These are phyloP conservation scores for Cutaneotrichosporon sp. DNA, from an alignment of 1,284 basidiomycete genomes.

Conservation along the genomic window DNA sequence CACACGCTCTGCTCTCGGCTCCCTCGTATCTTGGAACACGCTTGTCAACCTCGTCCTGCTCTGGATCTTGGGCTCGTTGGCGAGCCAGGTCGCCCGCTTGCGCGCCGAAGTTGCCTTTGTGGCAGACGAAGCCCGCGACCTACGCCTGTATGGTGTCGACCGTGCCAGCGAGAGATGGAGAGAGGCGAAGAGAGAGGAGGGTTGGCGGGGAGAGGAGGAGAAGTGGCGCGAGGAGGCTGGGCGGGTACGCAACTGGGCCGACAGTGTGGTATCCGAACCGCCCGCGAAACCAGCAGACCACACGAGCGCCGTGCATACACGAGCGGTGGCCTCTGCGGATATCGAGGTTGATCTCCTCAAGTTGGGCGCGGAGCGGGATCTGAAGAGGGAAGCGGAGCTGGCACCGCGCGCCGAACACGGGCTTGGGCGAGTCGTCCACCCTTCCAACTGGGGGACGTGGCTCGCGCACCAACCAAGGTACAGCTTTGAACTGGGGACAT, in stretches of 20 bases:
- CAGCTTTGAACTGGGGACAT: not conserved
- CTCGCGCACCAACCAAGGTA: slow-evolving; percentile 16
- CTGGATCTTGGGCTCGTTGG: slow-evolving; percentile 39
- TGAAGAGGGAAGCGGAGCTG: not conserved
- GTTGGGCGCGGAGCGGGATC: not conserved
- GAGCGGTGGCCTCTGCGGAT: not conserved
- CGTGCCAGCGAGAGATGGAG: not conserved
- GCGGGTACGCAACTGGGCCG: not conserved
- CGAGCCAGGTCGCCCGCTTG: slow-evolving; percentile 38
- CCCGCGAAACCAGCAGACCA: not conserved
- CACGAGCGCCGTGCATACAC: slow-evolving; percentile 3
- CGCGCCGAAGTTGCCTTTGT: slow-evolving; percentile 43
- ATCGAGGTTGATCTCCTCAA: not conserved
- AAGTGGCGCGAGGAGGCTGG: not conserved
- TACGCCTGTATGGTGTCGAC: slow-evolving; percentile 34
- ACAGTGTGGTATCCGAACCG: not conserved
- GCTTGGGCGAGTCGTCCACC: slow-evolving; percentile 15
- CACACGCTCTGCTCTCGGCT: not conserved
- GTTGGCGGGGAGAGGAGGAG: not conserved
- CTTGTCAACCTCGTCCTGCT: slow-evolving; percentile 39
- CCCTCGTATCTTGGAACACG: slow-evolving; percentile 32
- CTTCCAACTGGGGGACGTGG: slow-evolving; percentile 13
- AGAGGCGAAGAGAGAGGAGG: not conserved
- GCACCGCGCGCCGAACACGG: slow-evolving; percentile 7
- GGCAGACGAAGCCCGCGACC: slow-evolving; percentile 41